Evolutionary conservation across 179 eudicot species (phyloP), one percentile per base, ranked within the genome.

Genomic region (Beta lomatogona): DNA sequence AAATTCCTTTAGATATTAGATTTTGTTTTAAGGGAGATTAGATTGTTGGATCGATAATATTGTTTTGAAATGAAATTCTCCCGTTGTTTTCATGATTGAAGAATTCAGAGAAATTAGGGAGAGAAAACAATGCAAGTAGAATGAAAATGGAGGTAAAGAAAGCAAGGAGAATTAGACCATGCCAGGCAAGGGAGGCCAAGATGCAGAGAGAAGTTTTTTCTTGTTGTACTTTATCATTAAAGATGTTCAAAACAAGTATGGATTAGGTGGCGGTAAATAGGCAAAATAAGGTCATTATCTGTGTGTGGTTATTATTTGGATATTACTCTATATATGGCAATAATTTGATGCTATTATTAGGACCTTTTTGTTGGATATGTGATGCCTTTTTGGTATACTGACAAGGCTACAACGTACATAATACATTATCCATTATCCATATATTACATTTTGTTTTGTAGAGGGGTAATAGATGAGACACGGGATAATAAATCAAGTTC

Each of bases 341-440:
- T 28, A 6, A 44, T 53, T 21, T 65, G 22, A 55, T 75, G 82
- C 78, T 82, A 13, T 50, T 58, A 70, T 71, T 82, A 81, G 75
- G 75, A 44, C 5, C 11, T 2, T 22, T 48, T 0, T 48, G 52
- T 9, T 48, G 50, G 50, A 46, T 4, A 46, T 46, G 50, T 46
- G 50, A 46, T 46, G 50, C 6, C 50, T 46, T 46, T 46, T 46
- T 46, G 50, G 50, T 46, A 46, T 46, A 46, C 8, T 46, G n/a
- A n/a, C n/a, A n/a, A n/a, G n/a, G n/a, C n/a, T n/a, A n/a, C n/a
- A n/a, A n/a, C n/a, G n/a, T n/a, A n/a, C n/a, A 0, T 25, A 25
- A 0, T 25, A 25, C 28, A 25, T 25, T 25, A 25, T 25, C 0
- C 28, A 25, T 25, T n/a, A 25, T 25, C 28, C 28, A 25, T 25